Conservation (phyloP, 257 asterid genomes). For the Plantago elongata region DNA sequence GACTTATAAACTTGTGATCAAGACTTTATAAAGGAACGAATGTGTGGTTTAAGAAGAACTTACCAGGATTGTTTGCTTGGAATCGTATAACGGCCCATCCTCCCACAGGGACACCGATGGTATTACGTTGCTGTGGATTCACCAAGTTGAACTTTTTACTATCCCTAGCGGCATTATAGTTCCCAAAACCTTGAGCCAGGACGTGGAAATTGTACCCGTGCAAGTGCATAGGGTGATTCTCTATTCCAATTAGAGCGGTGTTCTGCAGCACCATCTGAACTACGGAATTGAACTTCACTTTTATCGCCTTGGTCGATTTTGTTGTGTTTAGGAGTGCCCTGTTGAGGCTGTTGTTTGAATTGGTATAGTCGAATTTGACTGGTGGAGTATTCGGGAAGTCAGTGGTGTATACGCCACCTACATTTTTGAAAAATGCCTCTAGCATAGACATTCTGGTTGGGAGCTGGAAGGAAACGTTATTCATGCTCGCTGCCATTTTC, state of each 20-base stretch:
- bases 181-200: slow-evolving; percentile 60
- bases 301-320: slow-evolving; percentile 47
- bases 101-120: slow-evolving; percentile 58
- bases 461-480: slow-evolving; percentile 57
- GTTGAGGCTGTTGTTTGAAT: slow-evolving; percentile 22
- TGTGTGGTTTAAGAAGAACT: neutral
- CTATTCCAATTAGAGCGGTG: slow-evolving; percentile 45
- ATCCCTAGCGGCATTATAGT: slow-evolving; percentile 33
- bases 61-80: slow-evolving; percentile 60
- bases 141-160: slow-evolving; percentile 32
- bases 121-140: slow-evolving; percentile 56
- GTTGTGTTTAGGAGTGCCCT: slow-evolving; percentile 25
- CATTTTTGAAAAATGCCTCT: slow-evolving; percentile 47
- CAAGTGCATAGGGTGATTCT: slow-evolving; percentile 60
- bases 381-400: slow-evolving; percentile 54
- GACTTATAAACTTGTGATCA: neutral
- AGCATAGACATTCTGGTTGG: slow-evolving; percentile 47
- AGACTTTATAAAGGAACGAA: neutral
- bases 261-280: slow-evolving; percentile 53
- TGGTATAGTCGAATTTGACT: slow-evolving; percentile 41
- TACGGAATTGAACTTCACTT: slow-evolving; percentile 33
- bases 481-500: slow-evolving; percentile 61
- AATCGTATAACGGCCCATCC: slow-evolving; percentile 68
- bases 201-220: slow-evolving; percentile 59
- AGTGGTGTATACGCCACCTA: slow-evolving; percentile 41